Conservation (phyloP, 1,284 basidiomycete genomes). For the Agroathelia rolfsii region DNA sequence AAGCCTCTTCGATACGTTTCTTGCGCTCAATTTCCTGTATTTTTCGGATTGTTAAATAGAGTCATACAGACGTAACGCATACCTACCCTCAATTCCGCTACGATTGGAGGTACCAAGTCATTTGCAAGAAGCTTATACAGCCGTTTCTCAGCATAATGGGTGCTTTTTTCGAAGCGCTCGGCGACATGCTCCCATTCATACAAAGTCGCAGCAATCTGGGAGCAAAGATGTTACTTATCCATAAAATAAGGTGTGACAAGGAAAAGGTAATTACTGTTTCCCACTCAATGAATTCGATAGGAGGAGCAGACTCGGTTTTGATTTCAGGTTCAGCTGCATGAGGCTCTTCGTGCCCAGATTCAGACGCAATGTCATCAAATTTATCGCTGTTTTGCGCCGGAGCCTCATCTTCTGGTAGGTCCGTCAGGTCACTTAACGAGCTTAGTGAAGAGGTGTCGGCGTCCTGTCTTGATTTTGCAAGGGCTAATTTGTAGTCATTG, state of each 20-base stretch:
- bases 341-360: constrained; percentile 11
- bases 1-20: constrained; percentile 53
- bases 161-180: constrained; percentile 62
- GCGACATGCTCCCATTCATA: constrained; percentile 72
- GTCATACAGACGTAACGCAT: constrained; percentile 16
- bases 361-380: constrained; percentile 3
- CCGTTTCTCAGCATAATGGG: constrained; percentile 72
- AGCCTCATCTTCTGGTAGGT: constrained; percentile 25
- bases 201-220: constrained; percentile 72
- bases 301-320: constrained; percentile 16
- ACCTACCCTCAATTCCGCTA: constrained; percentile 50
- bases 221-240: constrained; percentile 7
- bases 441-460: no score
- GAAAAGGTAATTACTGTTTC: constrained; percentile 52
- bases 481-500: constrained; percentile 8
- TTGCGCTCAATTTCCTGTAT: constrained; percentile 56
- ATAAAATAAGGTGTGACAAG: constrained; percentile 5
- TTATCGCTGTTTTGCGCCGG: constrained; percentile 5
- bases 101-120: constrained; percentile 57
- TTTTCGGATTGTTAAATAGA: constrained; percentile 4
- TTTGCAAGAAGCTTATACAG: constrained; percentile 60
- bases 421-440: constrained; percentile 59
- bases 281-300: constrained; percentile 67
- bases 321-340: constrained; percentile 12
- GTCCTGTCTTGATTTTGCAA: constrained; percentile 6